A percentile compares a stretch with the other conserved stretches of the same genome.
Conservation (phyloP, 805 yeast genomes). For the Kazachstania kunashirensis region DNA sequence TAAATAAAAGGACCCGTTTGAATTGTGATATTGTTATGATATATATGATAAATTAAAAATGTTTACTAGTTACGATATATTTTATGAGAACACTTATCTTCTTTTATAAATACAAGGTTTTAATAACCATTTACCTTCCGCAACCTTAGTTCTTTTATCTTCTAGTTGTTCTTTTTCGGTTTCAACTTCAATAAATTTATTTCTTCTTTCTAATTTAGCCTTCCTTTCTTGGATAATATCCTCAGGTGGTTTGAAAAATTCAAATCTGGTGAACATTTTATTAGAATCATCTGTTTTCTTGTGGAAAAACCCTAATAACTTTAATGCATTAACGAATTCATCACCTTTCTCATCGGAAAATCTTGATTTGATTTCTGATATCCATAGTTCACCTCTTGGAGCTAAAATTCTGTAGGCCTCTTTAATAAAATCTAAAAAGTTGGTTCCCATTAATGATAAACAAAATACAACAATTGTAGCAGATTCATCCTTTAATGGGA, state of each 20-base stretch:
- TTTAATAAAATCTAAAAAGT: conserved; percentile 79
- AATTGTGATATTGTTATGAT: too few species aligned
- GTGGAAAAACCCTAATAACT: conserved; percentile 76
- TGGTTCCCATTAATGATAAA: conserved; percentile 94
- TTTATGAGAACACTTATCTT: conserved; percentile 40
- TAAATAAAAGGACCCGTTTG: too few species aligned
- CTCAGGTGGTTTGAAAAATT: conserved; percentile 78
- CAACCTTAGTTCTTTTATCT: conserved; percentile 39
- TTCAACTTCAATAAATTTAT: conserved; percentile 63
- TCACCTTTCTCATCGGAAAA: conserved; percentile 65
- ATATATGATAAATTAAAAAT: too few species aligned
- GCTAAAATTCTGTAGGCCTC: conserved; percentile 84
- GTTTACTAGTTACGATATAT: too few species aligned
- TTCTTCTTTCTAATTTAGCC: conserved; percentile 51
- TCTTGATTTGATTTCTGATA: conserved; percentile 92
- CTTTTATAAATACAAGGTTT: conserved; percentile 96
- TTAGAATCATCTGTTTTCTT: conserved; percentile 77
- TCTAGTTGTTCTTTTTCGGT: conserved; percentile 52
- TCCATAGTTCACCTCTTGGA: conserved; percentile 93
- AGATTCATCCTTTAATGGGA: conserved; percentile 71
- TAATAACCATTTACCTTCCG: conserved; percentile 82
- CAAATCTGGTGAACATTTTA: conserved; percentile 91
- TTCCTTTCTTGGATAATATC: conserved; percentile 55
- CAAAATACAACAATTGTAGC: conserved; percentile 89
- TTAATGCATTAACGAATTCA: conserved; percentile 74